Conservation (phyloP, 2,329 filamentous ascomycete genomes). For the Aspergillus sp. region DNA sequence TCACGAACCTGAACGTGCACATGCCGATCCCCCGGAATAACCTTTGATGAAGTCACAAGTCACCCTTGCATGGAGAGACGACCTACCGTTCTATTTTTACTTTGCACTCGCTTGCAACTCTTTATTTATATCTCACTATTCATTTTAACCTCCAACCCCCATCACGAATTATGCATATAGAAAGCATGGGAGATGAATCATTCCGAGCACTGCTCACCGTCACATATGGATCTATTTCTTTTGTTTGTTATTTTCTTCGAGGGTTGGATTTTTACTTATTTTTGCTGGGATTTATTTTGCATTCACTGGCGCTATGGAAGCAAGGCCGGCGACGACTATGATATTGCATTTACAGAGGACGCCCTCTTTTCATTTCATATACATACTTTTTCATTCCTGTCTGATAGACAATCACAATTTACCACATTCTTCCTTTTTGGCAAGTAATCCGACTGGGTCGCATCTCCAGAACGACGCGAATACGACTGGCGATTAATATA, state of each 20-base stretch:
- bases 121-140: constrained; percentile 1
- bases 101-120: neutral
- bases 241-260: neutral
- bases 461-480: neutral
- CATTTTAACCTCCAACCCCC: neutral
- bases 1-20: constrained; percentile 9
- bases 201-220: neutral
- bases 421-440: neutral
- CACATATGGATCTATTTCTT: neutral
- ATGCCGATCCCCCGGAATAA: constrained; percentile 7
- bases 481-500: neutral
- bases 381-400: neutral
- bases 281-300: neutral
- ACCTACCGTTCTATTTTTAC: neutral
- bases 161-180: constrained; percentile 19
- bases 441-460: neutral
- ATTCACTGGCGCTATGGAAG: neutral
- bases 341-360: neutral
- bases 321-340: neutral
- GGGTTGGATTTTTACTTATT: neutral
- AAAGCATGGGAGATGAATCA: constrained; percentile 5
- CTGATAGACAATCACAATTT: neutral
- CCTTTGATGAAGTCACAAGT: neutral
- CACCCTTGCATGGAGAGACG: constrained; percentile 7
- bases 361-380: neutral